Base-by-base conservation (phyloP, 108 stramenopile genomes). In the Skeletonema tropicum region DNA sequence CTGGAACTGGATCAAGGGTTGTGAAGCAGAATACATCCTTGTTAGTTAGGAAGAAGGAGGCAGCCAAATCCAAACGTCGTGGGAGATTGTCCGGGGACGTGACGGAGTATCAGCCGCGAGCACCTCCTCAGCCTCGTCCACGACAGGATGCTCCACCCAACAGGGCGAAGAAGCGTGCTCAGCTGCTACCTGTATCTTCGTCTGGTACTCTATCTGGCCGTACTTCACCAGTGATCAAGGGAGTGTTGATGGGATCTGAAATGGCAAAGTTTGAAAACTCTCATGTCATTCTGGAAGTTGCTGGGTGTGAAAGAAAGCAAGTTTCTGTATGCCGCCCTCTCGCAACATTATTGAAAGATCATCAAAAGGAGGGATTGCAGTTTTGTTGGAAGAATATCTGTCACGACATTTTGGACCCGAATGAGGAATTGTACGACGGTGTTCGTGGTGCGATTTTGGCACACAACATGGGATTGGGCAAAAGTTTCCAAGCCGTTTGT, bases 361-460 rank as follows among this genome's bases (percentile, higher is more conserved):
- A 93, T 60, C 92, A 93, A 71, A 59, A 75, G n/a, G 86, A 91
- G 46, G 92, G 90, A 0, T 70, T 93, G 25, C 60, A 84, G 35
- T 91, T 90, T 70, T 90, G 90, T 66, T 93, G 85, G 84, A 68
- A 69, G 26, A 90, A 86, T 57, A 31, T 89, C 11, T 93, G 87
- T 70, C 64, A 60, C n/a, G 80, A 91, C 69, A 63, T 91, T 25
- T 48, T 75, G 35, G 68, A 61, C 42, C 17, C 31, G 4, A 11
- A 59, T 46, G 66, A 17, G n/a, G 58, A 63, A 36, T 68, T 33
- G 12, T 41, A 41, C 48, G 59, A 19, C 8, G 68, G 73, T 1
- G 63, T 84, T 48, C 85, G 84, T n/a, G 92, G 92, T 14, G 87
- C 85, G 38, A 89, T 93, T 52, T 72, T 93, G 3, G 92, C 92